phyloP scores from a whole-genome alignment of 345 rosid species.

The Aquilaria malaccensis region DNA sequence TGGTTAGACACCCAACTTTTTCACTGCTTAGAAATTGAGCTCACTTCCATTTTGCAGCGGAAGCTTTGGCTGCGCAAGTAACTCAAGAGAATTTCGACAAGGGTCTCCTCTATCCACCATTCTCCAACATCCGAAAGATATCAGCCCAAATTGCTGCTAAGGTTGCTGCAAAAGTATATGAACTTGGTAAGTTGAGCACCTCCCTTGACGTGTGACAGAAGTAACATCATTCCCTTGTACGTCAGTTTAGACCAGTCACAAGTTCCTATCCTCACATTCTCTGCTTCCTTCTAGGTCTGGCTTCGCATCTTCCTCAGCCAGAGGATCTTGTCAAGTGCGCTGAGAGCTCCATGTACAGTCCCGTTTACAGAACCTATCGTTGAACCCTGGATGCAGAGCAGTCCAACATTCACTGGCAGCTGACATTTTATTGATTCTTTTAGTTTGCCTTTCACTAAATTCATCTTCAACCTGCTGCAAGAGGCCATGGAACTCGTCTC shows the following conservation, averaged over 20 bases:
- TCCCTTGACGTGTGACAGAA: no score
- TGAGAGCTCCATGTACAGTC: slow-evolving; percentile 98
- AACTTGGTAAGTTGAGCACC: slow-evolving; percentile 54
- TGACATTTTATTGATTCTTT: neutral
- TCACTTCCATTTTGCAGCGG: slow-evolving; percentile 40
- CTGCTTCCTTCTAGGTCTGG: slow-evolving; percentile 47
- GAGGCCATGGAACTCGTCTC: no score
- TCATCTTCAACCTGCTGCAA: no score
- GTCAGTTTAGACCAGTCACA: neutral
- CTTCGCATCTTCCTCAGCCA: slow-evolving; percentile 87
- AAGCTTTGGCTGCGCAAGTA: slow-evolving; percentile 86
- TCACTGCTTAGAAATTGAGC: neutral
- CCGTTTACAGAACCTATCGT: slow-evolving; percentile 72
- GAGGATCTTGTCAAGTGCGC: slow-evolving; percentile 68
- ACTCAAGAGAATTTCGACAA: slow-evolving; percentile 51
- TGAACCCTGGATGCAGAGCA: slow-evolving; percentile 20
- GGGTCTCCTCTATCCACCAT: slow-evolving; percentile 90
- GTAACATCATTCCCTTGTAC: no score
- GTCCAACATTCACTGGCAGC: neutral
- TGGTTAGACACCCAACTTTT: no score
- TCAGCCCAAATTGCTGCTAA: slow-evolving; percentile 85
- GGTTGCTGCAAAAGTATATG: slow-evolving; percentile 90
- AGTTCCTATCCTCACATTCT: neutral
- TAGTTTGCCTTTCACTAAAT: neutral
- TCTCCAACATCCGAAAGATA: slow-evolving; percentile 78